A percentile compares a stretch with the other conserved stretches of the same genome.
phyloP scores from a whole-genome alignment of 176 grass and related monocot genomes.

The Luzula sylvatica region DNA sequence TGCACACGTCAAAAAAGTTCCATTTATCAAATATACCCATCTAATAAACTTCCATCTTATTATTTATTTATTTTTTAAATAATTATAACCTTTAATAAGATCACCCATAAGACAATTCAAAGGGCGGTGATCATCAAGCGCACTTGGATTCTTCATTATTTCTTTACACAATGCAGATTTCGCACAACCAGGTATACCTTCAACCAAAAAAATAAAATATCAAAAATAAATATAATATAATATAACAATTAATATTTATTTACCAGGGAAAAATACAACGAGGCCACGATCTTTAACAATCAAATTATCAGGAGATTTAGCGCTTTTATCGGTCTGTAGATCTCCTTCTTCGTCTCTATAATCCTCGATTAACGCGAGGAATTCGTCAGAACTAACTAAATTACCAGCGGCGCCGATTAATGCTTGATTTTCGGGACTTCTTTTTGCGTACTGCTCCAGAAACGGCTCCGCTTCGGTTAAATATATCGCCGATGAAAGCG shows the following conservation, averaged over 20 bases:
- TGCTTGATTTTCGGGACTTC: constrained; percentile 67
- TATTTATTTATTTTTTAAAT: no score
- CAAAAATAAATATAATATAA: no score
- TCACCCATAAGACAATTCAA: constrained; percentile 90
- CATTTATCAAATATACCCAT: no score
- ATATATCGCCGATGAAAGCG: constrained; percentile 61
- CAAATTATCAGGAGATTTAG: constrained; percentile 38
- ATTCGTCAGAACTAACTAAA: constrained; percentile 74
- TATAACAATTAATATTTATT: no score
- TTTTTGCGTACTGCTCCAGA: constrained; percentile 82
- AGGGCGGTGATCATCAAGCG: constrained; percentile 79
- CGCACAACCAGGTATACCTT: constrained; percentile 96
- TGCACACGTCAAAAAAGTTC: constrained; percentile 16
- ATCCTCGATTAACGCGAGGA: constrained; percentile 64
- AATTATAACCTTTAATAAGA: constrained; percentile 68
- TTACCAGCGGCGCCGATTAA: constrained; percentile 82
- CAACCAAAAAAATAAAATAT: no score
- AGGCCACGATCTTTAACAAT: constrained; percentile 78
- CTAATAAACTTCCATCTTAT: no score
- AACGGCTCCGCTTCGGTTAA: constrained; percentile 91
- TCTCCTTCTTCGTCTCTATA: constrained; percentile 88
- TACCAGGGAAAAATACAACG: constrained; percentile 92
- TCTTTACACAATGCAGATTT: constrained; percentile 92
- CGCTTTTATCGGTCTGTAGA: constrained; percentile 41
- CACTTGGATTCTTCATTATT: constrained; percentile 60